Evolutionary conservation across 176 grass and related monocot species (phyloP), one percentile per base, ranked within the genome.

Genomic region (Urochloa ruziziensis): DNA sequence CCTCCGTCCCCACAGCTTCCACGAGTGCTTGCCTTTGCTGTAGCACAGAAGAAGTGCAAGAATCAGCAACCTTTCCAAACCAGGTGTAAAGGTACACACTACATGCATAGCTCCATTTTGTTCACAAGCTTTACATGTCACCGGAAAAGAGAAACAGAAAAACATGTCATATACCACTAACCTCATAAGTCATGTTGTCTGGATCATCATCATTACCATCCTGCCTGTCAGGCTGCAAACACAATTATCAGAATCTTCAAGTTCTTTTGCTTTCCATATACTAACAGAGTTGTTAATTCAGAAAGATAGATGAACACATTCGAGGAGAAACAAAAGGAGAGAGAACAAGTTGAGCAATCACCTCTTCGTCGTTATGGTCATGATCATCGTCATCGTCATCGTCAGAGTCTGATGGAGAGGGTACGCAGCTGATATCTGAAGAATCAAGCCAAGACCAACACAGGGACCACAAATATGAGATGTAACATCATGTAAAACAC

Each of bases 161-260:
- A 19, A 40, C 14, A 28, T 28, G 53, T 18, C 33, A 62, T 78
- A 62, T 39, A 32, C 11, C 56, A 91, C 84, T 67, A 81, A 92
- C 94, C 94, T 97, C 94, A 69, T 94, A 97, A 70, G 94, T 94
- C 94, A 97, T 94, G 82, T 77, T 87, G 78, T 97, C 92, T 62
- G 92, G 90, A 74, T 97, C 83, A 25, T 84, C 86, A 73, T 47
- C 68, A 29, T 85, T n/a, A 78, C 79, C 58, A 47, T 91, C 92
- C 62, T 87, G 91, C 47, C 82, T 84, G 30, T 81, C 62, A 34
- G 25, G 62, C 94, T 94, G 79, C 67, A 28, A 63, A 71, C 46
- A 14, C 29, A 33, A 75, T 84, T 67, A 53, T 67, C 12, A 10
- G 47, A 60, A 63, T 60, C 46, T 80, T 88, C 37, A 79, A n/a